Evolutionary conservation across 305 asterid genomes (phyloP), one percentile per base, ranked within the genome.

Genomic region (Petunia hybrid): DNA sequence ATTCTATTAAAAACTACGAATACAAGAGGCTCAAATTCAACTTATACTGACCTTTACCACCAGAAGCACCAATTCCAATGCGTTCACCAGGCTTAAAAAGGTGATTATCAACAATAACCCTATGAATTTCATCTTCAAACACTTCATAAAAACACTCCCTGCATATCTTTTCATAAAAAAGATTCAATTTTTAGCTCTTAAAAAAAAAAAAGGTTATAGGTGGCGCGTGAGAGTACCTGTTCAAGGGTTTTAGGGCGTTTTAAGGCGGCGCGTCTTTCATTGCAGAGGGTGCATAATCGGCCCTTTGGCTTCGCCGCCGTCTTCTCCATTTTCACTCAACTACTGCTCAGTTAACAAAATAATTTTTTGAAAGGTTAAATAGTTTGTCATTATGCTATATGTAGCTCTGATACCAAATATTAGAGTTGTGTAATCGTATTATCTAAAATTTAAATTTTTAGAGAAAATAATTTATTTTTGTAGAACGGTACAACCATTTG

Each of bases 21-120:
- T 55, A 80, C 61, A 13, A 71, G 2, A 79, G 46, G 38, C 51
- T 45, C 42, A 12, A 0, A 59, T 57, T 41, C 3, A 41, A 55
- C 3, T 35, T 55, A 55, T 4, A 46, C 43, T 60, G 67, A 92
- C 98, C 99, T 96, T 96, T 96, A 84, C 99, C 99, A 74, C 98
- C 99, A 59, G 99, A 96, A 88, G 99, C 99, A 76, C 99, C 98
- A 85, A 96, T 92, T 48, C 97, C 99, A 56, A 96, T 78, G 80
- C 98, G 98, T 77, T 96, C 98, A 38, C 98, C 97, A 4, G 89
- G 91, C 84, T 87, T 96, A 81, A 96, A 96, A 38, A 96, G 97
- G 71, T 89, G 87, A 80, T 94, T 94, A 80, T 92, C 97, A 5
- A 94, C 88, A 36, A 96, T 94, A 2, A 89, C 97, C 80, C 85